Percentiles rank a stretch among this genome's conserved stretches.
Conservation (phyloP, 1,284 basidiomycete species). For the Abortiporus biennis region DNA sequence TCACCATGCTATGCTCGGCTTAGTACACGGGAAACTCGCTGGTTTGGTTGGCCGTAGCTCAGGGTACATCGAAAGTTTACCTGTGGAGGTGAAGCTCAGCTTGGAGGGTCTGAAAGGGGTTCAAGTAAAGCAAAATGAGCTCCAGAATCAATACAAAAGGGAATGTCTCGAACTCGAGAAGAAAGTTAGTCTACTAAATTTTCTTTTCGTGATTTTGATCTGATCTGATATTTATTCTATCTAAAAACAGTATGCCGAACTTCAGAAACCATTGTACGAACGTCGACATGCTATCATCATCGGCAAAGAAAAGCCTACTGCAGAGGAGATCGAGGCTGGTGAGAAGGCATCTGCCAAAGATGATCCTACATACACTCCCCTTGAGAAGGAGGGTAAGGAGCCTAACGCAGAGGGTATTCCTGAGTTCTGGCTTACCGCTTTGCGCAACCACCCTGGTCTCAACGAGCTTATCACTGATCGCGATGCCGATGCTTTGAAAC, state of each 20-base stretch:
- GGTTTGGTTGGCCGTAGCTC: conserved; percentile 75
- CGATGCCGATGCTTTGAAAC: conserved; percentile 75
- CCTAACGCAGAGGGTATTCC: conserved; percentile 64
- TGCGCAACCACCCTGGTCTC: conserved; percentile 87
- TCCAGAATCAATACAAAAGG: conserved; percentile 94
- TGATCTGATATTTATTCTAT: conserved; percentile 1
- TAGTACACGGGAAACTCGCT: conserved; percentile 63
- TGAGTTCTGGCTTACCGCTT: conserved; percentile 96
- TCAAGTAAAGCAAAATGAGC: conserved; percentile 88
- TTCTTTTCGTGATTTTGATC: too few species aligned
- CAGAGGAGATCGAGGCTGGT: conserved; percentile 82
- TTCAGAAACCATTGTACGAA: conserved; percentile 85
- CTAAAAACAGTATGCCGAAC: conserved; percentile 71
- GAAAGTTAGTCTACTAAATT: conserved; percentile 75
- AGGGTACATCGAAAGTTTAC: conserved; percentile 85
- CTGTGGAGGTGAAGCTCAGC: conserved; percentile 76
- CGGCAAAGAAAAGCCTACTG: conserved; percentile 71
- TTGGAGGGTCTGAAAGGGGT: conserved; percentile 94
- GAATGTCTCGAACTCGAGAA: conserved; percentile 97
- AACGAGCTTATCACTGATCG: conserved; percentile 90
- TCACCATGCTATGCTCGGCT: conserved; percentile 47
- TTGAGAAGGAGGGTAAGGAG: conserved; percentile 39
- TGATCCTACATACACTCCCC: conserved; percentile 55
- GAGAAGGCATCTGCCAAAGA: conserved; percentile 65
- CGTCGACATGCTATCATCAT: conserved; percentile 82